Evolutionary conservation across 1,284 basidiomycete genomes (phyloP), one percentile per base, ranked within the genome.

Genomic region (Inonotus hispidus): DNA sequence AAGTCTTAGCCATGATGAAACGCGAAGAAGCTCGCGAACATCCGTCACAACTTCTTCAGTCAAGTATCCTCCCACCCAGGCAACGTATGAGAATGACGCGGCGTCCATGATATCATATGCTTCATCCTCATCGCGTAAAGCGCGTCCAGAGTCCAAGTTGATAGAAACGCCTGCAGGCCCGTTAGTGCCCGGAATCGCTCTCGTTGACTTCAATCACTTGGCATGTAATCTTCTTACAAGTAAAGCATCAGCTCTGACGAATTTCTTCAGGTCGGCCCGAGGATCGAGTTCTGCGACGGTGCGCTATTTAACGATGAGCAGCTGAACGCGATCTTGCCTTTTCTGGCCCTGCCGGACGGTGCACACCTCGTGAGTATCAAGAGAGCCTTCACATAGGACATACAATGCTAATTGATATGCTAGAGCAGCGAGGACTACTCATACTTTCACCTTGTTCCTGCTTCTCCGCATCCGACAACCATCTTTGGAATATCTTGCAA

Each of bases 401-500:
- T 49, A 27, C 38, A 56, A 47, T 8, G 43, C 6, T 71, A 5
- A 50, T 47, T 23, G 16, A 2, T 50, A 11, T 23, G 45, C 6
- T 21, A 93, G 91, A 93, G 90, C 65, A 79, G 88, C 32, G 96
- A 99, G 76, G 96, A 99, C 71, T 99, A 98, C 71, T 95, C 90
- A 2, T 98, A 98, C 74, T 99, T 99, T 71, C 93, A 96, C 70
- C 74, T 95, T 25, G 85, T 90, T 7, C 84, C 88, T 23, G 75
- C 83, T 55, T 81, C 87, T 49, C 79, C 87, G 27, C 84, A 82
- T 68, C 79, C 92, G 32, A 84, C 83, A 11, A 98, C 95, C 1
- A 75, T 97, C 52, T 98, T 97, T 71, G 95, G 95, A 35, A 97
- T 98, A 69, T 96, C 93, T 84, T 97, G 96, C 75, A 98, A 99